These are phyloP conservation scores for Rhodotorula sp. DNA, from an alignment of 1,284 basidiomycete genomes.

Conservation along the genomic window DNA sequence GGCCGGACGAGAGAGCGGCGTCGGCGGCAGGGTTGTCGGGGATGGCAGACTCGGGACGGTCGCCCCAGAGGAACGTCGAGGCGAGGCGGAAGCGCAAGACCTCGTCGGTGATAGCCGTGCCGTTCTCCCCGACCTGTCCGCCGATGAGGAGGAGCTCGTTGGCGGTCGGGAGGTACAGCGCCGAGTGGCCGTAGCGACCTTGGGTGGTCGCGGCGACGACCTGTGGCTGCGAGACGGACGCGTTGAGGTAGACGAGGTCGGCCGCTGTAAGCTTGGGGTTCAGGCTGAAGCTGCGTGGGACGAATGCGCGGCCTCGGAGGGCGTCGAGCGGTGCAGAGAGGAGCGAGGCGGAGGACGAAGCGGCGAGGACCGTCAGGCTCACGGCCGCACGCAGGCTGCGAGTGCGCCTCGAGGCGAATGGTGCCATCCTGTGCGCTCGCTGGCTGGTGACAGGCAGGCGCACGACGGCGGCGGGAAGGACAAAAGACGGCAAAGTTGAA, in stretches of 20 bases:
- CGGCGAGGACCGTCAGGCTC: neutral
- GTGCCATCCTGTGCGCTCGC: neutral
- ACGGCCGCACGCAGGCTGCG: neutral
- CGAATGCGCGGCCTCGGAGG: neutral
- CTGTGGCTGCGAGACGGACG: neutral
- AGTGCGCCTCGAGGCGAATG: neutral
- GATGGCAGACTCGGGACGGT: slow-evolving; percentile 25
- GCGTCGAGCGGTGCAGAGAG: slow-evolving; percentile 10
- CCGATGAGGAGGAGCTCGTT: slow-evolving; percentile 45
- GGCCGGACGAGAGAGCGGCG: slow-evolving; percentile 28
- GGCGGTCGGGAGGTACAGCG: slow-evolving; percentile 42
- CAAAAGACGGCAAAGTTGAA: neutral
- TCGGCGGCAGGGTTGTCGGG: slow-evolving; percentile 35
- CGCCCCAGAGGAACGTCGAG: slow-evolving; percentile 31
- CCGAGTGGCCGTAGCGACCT: slow-evolving; percentile 47
- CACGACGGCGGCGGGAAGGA: neutral
- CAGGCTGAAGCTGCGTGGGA: neutral
- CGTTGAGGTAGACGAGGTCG: neutral
- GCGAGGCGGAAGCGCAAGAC: slow-evolving; percentile 45
- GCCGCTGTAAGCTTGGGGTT: neutral
- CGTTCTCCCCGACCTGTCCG: slow-evolving; percentile 43
- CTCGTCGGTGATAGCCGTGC: slow-evolving; percentile 41
- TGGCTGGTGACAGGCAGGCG: neutral
- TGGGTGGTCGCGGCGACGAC: neutral
- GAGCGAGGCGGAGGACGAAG: slow-evolving; percentile 4